Conservation (phyloP, 129 eudicot genomes). For the Heracleum sosnowskyi region DNA sequence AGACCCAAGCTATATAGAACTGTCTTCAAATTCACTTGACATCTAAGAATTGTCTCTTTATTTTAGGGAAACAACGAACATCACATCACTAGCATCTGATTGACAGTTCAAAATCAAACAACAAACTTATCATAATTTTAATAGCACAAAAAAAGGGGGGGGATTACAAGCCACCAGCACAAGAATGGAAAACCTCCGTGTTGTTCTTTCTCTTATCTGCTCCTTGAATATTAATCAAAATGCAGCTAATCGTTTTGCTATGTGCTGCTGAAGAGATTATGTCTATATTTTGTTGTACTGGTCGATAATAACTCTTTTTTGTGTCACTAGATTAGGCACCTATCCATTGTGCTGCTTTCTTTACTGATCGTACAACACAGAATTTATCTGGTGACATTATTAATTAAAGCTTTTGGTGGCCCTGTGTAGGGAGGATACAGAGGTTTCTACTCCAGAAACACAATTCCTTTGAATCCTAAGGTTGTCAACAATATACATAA, state of each 20-base stretch:
- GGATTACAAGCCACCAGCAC: background rate
- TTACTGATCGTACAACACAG: background rate
- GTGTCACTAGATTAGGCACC: background rate
- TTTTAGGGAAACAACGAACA: no score
- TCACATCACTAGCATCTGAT: no score
- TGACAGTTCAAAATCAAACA: no score
- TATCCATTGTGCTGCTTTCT: background rate
- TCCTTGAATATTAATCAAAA: no score
- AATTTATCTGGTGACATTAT: slow-evolving; percentile 2
- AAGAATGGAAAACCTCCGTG: background rate
- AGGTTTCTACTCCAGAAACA: slow-evolving; percentile 84
- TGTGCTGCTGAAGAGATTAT: background rate
- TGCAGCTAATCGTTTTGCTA: background rate
- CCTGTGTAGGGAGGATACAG: slow-evolving; percentile 80
- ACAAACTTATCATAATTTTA: no score
- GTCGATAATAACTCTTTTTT: background rate
- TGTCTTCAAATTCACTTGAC: background rate
- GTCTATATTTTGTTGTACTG: background rate
- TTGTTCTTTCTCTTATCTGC: no score
- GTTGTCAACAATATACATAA: slow-evolving; percentile 78
- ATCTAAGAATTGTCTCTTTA: no score
- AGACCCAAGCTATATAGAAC: background rate
- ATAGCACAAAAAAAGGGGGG: background rate
- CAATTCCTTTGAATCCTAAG: slow-evolving; percentile 60
- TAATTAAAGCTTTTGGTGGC: slow-evolving; percentile 2